Base-by-base conservation (phyloP, 192 early-diverging fungal genomes). In the Globomyces pollinis-pini region DNA sequence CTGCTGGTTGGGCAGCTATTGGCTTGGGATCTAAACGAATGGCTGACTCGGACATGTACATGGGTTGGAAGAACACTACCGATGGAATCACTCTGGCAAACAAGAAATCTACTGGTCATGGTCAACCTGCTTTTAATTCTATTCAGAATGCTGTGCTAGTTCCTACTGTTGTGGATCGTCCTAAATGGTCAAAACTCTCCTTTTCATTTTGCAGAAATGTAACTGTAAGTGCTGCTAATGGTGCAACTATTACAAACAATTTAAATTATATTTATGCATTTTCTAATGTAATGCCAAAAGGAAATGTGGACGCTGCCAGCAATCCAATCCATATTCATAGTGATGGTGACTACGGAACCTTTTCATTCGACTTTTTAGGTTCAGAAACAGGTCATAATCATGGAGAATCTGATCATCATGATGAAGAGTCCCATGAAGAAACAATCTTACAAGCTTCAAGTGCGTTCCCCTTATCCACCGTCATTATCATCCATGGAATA, bases 1-100 rank as follows among this genome's bases (percentile, higher is more conserved):
- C 23, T 11, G 23, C 18, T 71, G 52, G 69, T 51, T 13, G 41
- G 41, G 41, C 41, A 42, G 41, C 41, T 15, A 42, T 42, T 15
- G 41, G 41, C 20, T 15, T 66, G 5, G 70, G 70, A 3, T 9
- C 42, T 31, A 31, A 12, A 15, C 5, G 8, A 0, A 72, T 72
- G 70, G 13, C 68, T 8, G 54, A 57, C 16, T 31, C 51, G 13
- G 60, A 66, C 42, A 63, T 74, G 9, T 67, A 67, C 57, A 33
- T 74, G 13, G 67, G 60, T 2, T 73, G 59, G 59, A 38, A 28
- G 43, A 69, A 64, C 32, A 28, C 58, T 21, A 63, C 57, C 15
- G 52, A 32, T 16, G 65, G 29, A 28, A 29, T 65, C 54, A 45
- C 51, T 18, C 21, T 77, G 20, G 50, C 57, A 11, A 52, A 52